These are phyloP conservation scores for Saturnispora ahearnii DNA, from an alignment of 805 yeast genomes.

Conservation along the genomic window DNA sequence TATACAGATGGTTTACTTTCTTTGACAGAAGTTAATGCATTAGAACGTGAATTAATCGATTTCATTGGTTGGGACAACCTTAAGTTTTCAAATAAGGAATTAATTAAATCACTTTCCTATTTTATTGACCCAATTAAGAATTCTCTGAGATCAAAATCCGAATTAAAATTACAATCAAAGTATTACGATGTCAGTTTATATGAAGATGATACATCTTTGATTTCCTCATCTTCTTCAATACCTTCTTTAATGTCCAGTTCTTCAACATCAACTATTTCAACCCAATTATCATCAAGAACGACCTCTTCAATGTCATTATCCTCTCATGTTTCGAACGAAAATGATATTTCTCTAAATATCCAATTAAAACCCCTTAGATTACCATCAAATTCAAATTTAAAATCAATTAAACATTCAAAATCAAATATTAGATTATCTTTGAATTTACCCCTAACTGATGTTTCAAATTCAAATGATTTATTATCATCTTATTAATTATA, in stretches of 20 bases:
- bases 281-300: slow-evolving; percentile 21
- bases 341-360: not conserved
- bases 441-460: slow-evolving; percentile 3
- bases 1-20: slow-evolving; percentile 82
- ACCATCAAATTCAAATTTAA: slow-evolving; percentile 1
- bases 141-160: slow-evolving; percentile 28
- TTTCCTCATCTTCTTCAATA: slow-evolving; percentile 6
- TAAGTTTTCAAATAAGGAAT: slow-evolving; percentile 59
- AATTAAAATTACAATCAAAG: slow-evolving; percentile 4
- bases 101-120: slow-evolving; percentile 59
- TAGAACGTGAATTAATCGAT: slow-evolving; percentile 79
- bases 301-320: slow-evolving; percentile 26
- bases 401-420: slow-evolving; percentile 3
- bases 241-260: slow-evolving; percentile 13
- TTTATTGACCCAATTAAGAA: slow-evolving; percentile 68
- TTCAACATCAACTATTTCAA: slow-evolving; percentile 12
- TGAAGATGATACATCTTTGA: not conserved
- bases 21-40: slow-evolving; percentile 74
- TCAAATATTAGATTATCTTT: slow-evolving; percentile 2
- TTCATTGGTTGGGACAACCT: slow-evolving; percentile 77
- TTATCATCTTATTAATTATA: not conserved
- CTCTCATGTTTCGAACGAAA: not conserved
- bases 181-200: not conserved
- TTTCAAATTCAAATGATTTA: slow-evolving; percentile 3
- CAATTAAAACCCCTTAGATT: slow-evolving; percentile 14